Percentiles rank a stretch among this genome's conserved stretches.
Conservation (phyloP, 306 rosid species). For the Lotus japonicus region DNA sequence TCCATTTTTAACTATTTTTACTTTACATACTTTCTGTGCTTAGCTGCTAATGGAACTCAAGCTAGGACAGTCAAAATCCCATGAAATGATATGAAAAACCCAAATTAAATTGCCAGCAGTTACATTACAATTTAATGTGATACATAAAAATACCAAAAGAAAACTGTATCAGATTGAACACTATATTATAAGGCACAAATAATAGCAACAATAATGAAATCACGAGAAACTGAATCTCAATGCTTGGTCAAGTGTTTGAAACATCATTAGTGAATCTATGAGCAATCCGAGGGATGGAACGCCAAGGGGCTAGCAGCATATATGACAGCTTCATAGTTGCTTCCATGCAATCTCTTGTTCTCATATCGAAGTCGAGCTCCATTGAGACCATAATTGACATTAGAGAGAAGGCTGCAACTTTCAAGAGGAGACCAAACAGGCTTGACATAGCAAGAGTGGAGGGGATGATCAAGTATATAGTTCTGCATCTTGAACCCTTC, state of each 20-base stretch:
- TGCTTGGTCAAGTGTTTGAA: neutral
- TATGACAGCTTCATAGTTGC: constrained; percentile 56
- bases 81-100: neutral
- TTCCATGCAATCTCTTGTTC: constrained; percentile 49
- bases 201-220: neutral
- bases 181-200: constrained; percentile 11
- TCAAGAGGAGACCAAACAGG: constrained; percentile 64
- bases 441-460: constrained; percentile 71
- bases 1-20: neutral
- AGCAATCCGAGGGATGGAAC: constrained; percentile 62
- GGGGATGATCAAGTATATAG: constrained; percentile 63
- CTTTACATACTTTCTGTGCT: neutral
- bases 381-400: constrained; percentile 63
- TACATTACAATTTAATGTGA: constrained; percentile 23
- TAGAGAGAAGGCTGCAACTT: constrained; percentile 55
- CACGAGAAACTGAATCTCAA: neutral
- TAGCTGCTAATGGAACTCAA: neutral
- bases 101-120: neutral
- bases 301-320: constrained; percentile 90
- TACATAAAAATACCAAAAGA: constrained; percentile 1
- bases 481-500: constrained; percentile 59
- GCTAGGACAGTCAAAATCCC: neutral
- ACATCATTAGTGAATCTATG: constrained; percentile 31
- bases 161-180: neutral
- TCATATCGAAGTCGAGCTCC: constrained; percentile 71